Evolutionary conservation across 192 early-diverging fungal species (phyloP).

Genomic region (Rhizophagus prolifer): DNA sequence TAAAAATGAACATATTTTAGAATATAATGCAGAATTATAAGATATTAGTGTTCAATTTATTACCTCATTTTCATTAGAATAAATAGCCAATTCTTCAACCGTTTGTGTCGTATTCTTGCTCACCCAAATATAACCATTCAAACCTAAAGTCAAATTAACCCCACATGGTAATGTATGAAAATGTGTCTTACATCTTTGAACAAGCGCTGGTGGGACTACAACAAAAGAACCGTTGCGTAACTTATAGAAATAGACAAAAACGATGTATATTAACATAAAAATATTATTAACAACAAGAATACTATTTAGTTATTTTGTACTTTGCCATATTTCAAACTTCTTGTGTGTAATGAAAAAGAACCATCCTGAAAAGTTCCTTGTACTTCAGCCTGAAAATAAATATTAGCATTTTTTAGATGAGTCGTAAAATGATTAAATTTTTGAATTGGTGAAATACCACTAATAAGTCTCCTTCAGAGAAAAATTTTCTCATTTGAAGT

Average conservation of each 20-base stretch:
- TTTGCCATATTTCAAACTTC: slow-evolving; percentile 90
- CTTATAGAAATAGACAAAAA: slow-evolving; percentile 65
- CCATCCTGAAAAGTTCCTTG: slow-evolving; percentile 87
- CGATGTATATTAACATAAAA: slow-evolving; percentile 57
- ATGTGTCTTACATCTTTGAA: slow-evolving; percentile 92
- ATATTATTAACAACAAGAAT: neutral
- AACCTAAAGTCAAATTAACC: slow-evolving; percentile 89
- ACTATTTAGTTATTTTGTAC: slow-evolving; percentile 31
- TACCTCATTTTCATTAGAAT: slow-evolving; percentile 88
- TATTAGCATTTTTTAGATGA: neutral
- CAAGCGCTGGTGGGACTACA: slow-evolving; percentile 79
- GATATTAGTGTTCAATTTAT: neutral
- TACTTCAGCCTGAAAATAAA: slow-evolving; percentile 66
- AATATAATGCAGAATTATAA: neutral
- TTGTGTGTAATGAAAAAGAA: slow-evolving; percentile 82
- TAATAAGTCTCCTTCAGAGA: slow-evolving; percentile 91
- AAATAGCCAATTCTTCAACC: slow-evolving; percentile 74
- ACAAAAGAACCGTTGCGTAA: slow-evolving; percentile 73
- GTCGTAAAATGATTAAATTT: neutral
- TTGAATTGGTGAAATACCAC: slow-evolving; percentile 54
- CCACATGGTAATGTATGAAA: slow-evolving; percentile 90
- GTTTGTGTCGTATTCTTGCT: slow-evolving; percentile 64
- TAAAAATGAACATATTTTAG: neutral
- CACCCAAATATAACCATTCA: slow-evolving; percentile 98
- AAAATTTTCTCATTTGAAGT: slow-evolving; percentile 93